Evolutionary conservation across 2,329 filamentous ascomycete species (phyloP).

Genomic region (Aspergillus texensis): DNA sequence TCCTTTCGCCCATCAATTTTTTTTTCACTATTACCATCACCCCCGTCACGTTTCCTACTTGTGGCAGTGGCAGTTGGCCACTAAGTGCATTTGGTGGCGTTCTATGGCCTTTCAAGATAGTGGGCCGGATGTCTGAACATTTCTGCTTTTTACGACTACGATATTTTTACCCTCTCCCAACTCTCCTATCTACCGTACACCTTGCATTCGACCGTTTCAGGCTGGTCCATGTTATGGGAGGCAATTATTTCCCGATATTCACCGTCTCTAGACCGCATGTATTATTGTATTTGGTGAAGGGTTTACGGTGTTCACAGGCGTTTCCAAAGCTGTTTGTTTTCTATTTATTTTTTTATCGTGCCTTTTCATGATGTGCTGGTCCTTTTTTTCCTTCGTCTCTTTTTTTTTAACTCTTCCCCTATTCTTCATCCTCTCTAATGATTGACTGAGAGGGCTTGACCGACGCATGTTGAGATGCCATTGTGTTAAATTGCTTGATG

Average conservation of each 20-base stretch:
- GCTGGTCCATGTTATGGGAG: conserved; percentile 20
- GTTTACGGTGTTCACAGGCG: conserved; percentile 19
- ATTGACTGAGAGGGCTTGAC: conserved; percentile 15
- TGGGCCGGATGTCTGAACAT: conserved; percentile 37
- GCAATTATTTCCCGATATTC: conserved; percentile 17
- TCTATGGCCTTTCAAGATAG: conserved; percentile 33
- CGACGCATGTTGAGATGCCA: conserved; percentile 21
- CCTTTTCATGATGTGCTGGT: background rate
- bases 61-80: background rate
- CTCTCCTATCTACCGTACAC: conserved; percentile 11
- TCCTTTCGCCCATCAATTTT: background rate
- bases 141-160: conserved; percentile 8
- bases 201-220: conserved; percentile 17
- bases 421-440: conserved; percentile 25
- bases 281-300: conserved; percentile 25
- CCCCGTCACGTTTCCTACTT: background rate
- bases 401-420: conserved; percentile 18
- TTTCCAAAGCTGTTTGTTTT: conserved; percentile 20
- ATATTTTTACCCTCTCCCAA: conserved; percentile 12
- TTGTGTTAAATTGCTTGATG: conserved; percentile 18
- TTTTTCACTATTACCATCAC: background rate
- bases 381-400: conserved; percentile 16
- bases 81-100: conserved; percentile 35
- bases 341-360: conserved; percentile 8
- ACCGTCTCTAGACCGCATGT: conserved; percentile 29